Evolutionary conservation across 202 grass and related monocot genomes (phyloP).

Genomic region (Zizania palustris): DNA sequence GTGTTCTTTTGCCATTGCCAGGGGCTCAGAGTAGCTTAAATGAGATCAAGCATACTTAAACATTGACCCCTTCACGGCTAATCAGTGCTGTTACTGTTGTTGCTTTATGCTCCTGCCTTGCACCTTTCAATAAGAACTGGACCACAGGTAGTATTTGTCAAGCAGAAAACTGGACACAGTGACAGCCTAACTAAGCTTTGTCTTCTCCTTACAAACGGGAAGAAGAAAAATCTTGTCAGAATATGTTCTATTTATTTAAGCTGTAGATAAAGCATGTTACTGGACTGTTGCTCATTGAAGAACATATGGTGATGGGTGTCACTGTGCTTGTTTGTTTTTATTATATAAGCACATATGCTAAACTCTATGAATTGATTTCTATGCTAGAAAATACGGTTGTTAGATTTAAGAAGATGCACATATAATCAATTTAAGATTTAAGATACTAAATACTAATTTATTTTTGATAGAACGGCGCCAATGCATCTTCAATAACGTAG

Average conservation of each 20-base stretch:
- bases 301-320: slow-evolving; percentile 13
- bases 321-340: not conserved
- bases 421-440: too few relatives aligned
- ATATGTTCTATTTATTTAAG: too few relatives aligned
- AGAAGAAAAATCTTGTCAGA: not conserved
- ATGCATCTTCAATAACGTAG: too few relatives aligned
- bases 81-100: slow-evolving; percentile 27
- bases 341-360: too few relatives aligned
- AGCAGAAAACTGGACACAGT: not conserved
- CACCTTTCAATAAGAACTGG: not conserved
- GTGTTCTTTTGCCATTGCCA: not conserved
- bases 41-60: not conserved
- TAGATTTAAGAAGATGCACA: too few relatives aligned
- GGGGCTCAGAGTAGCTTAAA: not conserved
- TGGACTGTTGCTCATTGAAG: slow-evolving; percentile 2
- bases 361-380: too few relatives aligned
- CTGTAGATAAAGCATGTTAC: too few relatives aligned
- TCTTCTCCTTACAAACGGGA: not conserved
- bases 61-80: not conserved
- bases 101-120: not conserved
- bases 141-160: not conserved
- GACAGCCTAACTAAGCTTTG: slow-evolving; percentile 15
- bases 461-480: too few relatives aligned
- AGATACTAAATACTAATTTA: too few relatives aligned
- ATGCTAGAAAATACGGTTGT: too few relatives aligned